Evolutionary conservation across 139 green algal genomes (phyloP).

Genomic region (Chlamydomonas sp.): DNA sequence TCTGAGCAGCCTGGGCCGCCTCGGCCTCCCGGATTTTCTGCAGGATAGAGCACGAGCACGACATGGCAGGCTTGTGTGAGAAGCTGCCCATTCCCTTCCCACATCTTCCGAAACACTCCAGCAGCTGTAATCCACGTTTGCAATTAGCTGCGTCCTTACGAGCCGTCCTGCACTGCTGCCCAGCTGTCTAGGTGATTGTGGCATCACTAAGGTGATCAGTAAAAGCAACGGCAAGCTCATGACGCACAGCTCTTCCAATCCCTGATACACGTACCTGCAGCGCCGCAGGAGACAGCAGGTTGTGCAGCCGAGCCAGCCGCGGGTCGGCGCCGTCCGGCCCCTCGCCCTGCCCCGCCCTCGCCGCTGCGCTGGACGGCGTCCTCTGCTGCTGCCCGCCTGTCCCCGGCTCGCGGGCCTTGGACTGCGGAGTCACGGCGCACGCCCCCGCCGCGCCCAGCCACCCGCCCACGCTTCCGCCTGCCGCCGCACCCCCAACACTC

Average conservation of each 20-base stretch:
- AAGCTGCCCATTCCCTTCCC: too few species aligned
- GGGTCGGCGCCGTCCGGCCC: background rate
- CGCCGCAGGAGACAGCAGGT: conserved; percentile 24
- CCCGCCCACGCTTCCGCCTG: background rate
- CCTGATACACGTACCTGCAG: conserved; percentile 10
- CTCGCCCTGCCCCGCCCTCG: background rate
- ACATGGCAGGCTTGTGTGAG: too few species aligned
- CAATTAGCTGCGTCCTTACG: too few species aligned
- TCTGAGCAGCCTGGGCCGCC: conserved; percentile 14
- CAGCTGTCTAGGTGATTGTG: too few species aligned
- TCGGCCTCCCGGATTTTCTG: conserved; percentile 14
- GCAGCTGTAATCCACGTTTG: too few species aligned
- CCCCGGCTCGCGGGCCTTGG: background rate
- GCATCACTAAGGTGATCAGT: too few species aligned
- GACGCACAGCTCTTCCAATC: too few species aligned
- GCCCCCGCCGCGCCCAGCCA: background rate
- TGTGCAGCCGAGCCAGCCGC: conserved; percentile 16
- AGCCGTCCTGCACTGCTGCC: too few species aligned
- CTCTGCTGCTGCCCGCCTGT: background rate
- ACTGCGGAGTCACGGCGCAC: conserved; percentile 11
- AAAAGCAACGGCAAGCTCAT: too few species aligned
- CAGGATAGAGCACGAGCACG: background rate
- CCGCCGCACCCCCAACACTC: background rate
- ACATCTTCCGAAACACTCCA: too few species aligned
- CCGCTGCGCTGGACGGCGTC: conserved; percentile 14